Conservation (phyloP, 2,329 filamentous ascomycete genomes). For the Chaetothyriales sp. region DNA sequence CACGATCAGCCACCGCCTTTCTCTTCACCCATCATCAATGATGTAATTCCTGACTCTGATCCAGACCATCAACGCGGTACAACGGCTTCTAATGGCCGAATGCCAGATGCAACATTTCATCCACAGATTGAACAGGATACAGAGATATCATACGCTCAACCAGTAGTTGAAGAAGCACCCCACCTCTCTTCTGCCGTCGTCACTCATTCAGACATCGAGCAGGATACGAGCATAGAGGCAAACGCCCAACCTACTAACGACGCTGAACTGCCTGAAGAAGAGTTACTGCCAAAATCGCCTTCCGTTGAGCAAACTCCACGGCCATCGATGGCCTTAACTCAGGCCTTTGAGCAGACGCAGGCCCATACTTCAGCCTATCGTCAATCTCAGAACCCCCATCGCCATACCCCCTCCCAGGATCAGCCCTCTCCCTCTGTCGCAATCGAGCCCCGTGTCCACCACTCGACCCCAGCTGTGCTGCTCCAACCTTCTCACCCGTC, state of each 20-base stretch:
- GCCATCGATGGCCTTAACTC: background rate
- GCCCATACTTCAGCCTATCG: slow-evolving; percentile 12
- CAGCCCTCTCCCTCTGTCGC: slow-evolving; percentile 13
- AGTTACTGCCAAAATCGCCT: slow-evolving; percentile 1
- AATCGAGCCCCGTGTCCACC: slow-evolving; percentile 6
- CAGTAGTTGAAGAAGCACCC: too few species aligned
- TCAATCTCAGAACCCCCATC: slow-evolving; percentile 1
- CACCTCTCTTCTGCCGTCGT: background rate
- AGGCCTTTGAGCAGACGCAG: slow-evolving; percentile 13
- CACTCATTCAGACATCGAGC: slow-evolving; percentile 7
- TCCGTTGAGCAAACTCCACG: background rate
- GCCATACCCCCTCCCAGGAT: slow-evolving; percentile 6
- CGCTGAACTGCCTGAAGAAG: slow-evolving; percentile 10
- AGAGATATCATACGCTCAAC: background rate
- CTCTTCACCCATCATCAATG: background rate
- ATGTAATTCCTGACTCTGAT: background rate
- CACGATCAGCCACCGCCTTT: background rate
- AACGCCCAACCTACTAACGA: background rate
- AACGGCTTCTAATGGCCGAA: background rate
- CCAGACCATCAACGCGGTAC: background rate
- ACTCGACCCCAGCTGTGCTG: background rate
- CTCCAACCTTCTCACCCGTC: too few species aligned
- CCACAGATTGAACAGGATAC: background rate
- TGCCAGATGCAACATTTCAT: background rate
- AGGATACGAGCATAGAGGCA: slow-evolving; percentile 1